These are phyloP conservation scores for Zymoseptoria passerinii DNA, from an alignment of 2,329 filamentous ascomycete species.

Conservation along the genomic window DNA sequence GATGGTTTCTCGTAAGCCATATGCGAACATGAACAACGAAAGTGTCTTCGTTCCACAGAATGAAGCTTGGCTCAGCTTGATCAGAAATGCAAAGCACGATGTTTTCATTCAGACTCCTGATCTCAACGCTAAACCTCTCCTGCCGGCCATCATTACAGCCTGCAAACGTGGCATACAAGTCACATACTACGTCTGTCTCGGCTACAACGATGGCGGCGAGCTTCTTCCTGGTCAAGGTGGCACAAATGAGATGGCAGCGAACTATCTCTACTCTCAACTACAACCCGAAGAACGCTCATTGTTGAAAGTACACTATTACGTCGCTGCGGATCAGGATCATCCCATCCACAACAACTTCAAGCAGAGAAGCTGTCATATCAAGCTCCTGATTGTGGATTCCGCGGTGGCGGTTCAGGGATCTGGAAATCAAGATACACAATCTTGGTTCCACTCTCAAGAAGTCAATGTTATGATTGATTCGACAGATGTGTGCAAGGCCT, in stretches of 20 bases:
- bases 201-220: constrained; percentile 72
- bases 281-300: constrained; percentile 38
- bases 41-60: constrained; percentile 63
- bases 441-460: constrained; percentile 71
- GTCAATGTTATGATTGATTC: constrained; percentile 69
- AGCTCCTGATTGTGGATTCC: constrained; percentile 66
- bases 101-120: constrained; percentile 77
- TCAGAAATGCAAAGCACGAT: constrained; percentile 53
- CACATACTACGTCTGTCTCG: constrained; percentile 63
- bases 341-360: constrained; percentile 61
- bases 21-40: constrained; percentile 54
- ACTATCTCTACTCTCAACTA: constrained; percentile 50
- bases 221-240: constrained; percentile 68
- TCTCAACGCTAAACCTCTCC: constrained; percentile 61
- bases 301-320: constrained; percentile 55
- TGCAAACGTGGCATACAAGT: constrained; percentile 60
- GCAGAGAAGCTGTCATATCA: constrained; percentile 64
- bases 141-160: constrained; percentile 56
- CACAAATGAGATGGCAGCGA: constrained; percentile 63
- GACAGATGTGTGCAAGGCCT: constrained; percentile 48
- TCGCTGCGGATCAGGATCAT: constrained; percentile 61
- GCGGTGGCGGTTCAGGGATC: constrained; percentile 63
- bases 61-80: constrained; percentile 61
- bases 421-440: constrained; percentile 74
- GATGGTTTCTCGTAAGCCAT: constrained; percentile 56